A percentile compares a stretch with the other conserved stretches of the same genome.
Conservation (phyloP, 345 rosid genomes). For the Brassica nigra region DNA sequence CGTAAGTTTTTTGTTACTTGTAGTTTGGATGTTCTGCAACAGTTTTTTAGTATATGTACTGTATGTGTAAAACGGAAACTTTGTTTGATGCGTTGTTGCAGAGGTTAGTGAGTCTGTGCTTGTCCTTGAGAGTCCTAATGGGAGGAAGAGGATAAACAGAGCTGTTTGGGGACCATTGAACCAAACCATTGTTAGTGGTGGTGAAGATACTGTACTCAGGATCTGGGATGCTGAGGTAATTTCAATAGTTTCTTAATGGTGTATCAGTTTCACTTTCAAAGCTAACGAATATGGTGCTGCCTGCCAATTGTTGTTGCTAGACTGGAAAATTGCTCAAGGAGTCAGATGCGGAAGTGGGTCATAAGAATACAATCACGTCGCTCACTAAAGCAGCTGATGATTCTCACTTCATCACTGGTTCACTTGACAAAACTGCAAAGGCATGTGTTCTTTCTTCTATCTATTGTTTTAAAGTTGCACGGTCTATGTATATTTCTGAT, state of each 20-base stretch:
- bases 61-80: neutral
- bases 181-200: constrained; percentile 75
- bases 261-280: neutral
- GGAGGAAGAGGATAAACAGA: constrained; percentile 71
- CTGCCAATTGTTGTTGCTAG: constrained; percentile 42
- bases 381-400: constrained; percentile 76
- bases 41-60: neutral
- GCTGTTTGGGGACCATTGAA: constrained; percentile 97
- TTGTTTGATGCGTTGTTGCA: constrained; percentile 39
- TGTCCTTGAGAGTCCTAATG: constrained; percentile 68
- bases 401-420: constrained; percentile 86
- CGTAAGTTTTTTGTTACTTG: constrained; percentile 51
- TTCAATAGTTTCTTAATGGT: neutral
- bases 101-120: constrained; percentile 72
- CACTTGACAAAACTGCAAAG: constrained; percentile 96
- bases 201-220: constrained; percentile 84
- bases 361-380: constrained; percentile 82
- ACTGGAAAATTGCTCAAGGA: constrained; percentile 82
- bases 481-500: constrained; percentile 2
- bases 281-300: neutral
- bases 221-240: constrained; percentile 97
- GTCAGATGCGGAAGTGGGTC: constrained; percentile 75
- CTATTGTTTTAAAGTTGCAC: constrained; percentile 8
- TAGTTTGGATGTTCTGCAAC: too few relatives aligned
- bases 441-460: constrained; percentile 37